phyloP scores from a whole-genome alignment of 192 early-diverging fungal genomes.

The Backusella tarrabulga region DNA sequence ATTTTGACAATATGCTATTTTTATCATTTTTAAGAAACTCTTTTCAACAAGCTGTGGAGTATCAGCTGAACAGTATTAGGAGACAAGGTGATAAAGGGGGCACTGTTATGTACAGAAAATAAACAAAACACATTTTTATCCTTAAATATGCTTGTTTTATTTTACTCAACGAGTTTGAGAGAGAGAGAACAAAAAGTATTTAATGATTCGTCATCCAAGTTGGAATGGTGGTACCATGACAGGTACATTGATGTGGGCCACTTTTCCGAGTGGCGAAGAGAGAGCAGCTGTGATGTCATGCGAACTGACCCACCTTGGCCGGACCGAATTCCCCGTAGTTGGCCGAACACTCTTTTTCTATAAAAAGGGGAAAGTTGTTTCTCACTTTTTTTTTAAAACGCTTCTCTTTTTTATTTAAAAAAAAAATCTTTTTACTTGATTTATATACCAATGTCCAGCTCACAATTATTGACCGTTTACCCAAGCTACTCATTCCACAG shows the following conservation, averaged over 20 bases:
- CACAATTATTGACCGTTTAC: neutral
- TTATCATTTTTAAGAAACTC: neutral
- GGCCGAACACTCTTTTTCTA: neutral
- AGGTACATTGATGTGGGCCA: neutral
- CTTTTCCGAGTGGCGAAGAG: slow-evolving; percentile 2
- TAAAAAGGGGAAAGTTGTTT: neutral
- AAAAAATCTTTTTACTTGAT: neutral
- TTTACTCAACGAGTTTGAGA: neutral
- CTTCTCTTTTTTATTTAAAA: neutral
- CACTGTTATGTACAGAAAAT: neutral
- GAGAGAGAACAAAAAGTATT: neutral
- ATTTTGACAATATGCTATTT: neutral
- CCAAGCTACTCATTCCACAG: neutral
- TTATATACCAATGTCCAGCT: neutral
- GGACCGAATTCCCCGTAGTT: neutral
- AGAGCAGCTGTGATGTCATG: neutral
- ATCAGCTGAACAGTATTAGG: neutral
- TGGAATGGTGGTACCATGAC: neutral
- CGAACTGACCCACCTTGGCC: neutral
- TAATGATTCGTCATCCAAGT: neutral
- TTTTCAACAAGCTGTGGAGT: neutral
- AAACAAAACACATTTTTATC: neutral
- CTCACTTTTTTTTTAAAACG: neutral
- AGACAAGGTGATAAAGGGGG: neutral
- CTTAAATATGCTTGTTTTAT: neutral